Evolutionary conservation across 2,329 filamentous ascomycete genomes (phyloP), one percentile per base, ranked within the genome.

Genomic region (Ophiocordyceps unilateralis): DNA sequence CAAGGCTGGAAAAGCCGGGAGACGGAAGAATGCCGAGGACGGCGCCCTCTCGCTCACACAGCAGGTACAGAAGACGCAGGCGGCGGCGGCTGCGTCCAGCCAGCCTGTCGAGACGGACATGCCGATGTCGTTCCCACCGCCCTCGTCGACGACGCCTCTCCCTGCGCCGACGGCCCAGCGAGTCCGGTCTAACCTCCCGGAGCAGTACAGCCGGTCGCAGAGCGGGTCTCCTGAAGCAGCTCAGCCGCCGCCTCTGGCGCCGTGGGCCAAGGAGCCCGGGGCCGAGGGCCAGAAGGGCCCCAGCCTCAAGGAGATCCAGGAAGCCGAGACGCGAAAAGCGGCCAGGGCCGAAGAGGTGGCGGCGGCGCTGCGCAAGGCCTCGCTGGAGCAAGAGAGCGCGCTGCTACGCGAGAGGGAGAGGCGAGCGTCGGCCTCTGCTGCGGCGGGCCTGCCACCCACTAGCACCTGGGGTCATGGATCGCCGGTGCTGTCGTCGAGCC

Each of bases 251-350:
- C 85, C 89, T 0, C 66, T 95, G 50, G 91, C 91, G 1, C 91
- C 91, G 0, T 98, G 91, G 91, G 91, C 91, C 5, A 91, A 91
- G 59, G 87, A 96, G 49, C 73, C 74, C 3, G 81, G 83, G 41
- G 64, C 69, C 5, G 71, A 77, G 46, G 65, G 72, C 21, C 77
- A 84, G 36, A 93, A 84, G 60, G 88, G 87, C 0, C 91, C 89
- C 2, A 95, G 88, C 46, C 67, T 98, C 48, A 93, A 87, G 64
- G 88, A 98, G 57, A 98, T 98, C 21, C 91, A 98, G 59, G 89
- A 94, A 60, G 81, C 85, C 5, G 91, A 98, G 60, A 89, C 89
- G 30, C 85, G 83, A 55, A 93, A 91, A 58, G 88, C 88, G 11
- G 89, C 89, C 42, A 84, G 93, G 62, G 80, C 77, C 12, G 89